These are phyloP conservation scores for Helicocarpus griseus DNA, from an alignment of 2,329 filamentous ascomycete species.

Conservation along the genomic window DNA sequence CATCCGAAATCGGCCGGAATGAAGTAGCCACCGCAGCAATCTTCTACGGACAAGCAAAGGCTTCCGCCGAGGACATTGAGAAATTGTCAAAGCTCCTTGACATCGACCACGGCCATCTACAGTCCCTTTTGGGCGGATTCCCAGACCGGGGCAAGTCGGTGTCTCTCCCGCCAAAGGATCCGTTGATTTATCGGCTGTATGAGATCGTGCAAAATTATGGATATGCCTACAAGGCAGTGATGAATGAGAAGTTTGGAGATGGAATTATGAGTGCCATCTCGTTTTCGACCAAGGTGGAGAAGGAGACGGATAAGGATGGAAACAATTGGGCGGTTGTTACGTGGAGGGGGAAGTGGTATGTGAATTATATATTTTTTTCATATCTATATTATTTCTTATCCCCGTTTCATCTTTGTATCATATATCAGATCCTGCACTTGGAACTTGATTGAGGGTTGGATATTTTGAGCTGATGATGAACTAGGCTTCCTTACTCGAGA, in stretches of 20 bases:
- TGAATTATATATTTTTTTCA: conserved; percentile 2
- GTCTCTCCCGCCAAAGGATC: conserved; percentile 77
- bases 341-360: conserved; percentile 72
- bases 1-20: conserved; percentile 60
- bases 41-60: conserved; percentile 80
- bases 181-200: conserved; percentile 80
- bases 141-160: conserved; percentile 71
- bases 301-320: conserved; percentile 79
- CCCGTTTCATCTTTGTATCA: neutral
- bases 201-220: conserved; percentile 97
- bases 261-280: conserved; percentile 96
- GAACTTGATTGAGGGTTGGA: neutral
- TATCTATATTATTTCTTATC: neutral
- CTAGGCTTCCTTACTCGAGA: conserved; percentile 38
- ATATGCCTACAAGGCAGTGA: conserved; percentile 85
- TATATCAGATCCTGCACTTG: neutral
- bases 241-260: conserved; percentile 91
- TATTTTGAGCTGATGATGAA: conserved; percentile 8
- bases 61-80: conserved; percentile 58
- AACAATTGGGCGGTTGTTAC: conserved; percentile 78
- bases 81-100: conserved; percentile 58
- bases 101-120: conserved; percentile 48
- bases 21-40: conserved; percentile 79
- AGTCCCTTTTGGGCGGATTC: conserved; percentile 57
- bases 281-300: conserved; percentile 84